Conservation (phyloP, 768 basidiomycete species). For the Trametopsis cervina region DNA sequence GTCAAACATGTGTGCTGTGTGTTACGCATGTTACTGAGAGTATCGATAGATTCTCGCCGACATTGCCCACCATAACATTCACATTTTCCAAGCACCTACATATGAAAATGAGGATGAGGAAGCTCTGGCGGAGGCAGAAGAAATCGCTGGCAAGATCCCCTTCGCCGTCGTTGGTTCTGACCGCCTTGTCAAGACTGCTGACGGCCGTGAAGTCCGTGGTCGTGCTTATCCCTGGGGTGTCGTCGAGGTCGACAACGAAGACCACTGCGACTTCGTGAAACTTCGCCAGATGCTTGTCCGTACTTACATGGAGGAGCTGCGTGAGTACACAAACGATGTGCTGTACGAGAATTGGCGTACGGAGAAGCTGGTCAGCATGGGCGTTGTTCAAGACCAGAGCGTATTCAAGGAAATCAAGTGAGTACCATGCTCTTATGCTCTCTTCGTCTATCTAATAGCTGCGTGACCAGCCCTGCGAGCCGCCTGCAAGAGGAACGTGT, state of each 20-base stretch:
- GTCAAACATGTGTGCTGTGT: conserved; percentile 23
- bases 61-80: conserved; percentile 91
- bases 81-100: conserved; percentile 95
- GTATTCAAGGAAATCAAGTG: conserved; percentile 99
- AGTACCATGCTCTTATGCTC: conserved; percentile 24
- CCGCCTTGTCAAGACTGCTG: conserved; percentile 68
- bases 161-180: conserved; percentile 98
- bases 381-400: conserved; percentile 92
- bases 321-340: conserved; percentile 93
- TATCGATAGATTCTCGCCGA: conserved; percentile 73
- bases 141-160: conserved; percentile 96
- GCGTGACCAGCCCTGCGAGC: conserved; percentile 71
- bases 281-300: conserved; percentile 98
- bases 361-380: conserved; percentile 95
- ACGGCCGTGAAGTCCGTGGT: conserved; percentile 90
- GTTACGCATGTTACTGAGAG: background rate
- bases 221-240: conserved; percentile 98
- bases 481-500: conserved; percentile 95
- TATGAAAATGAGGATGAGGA: conserved; percentile 99
- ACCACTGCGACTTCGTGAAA: conserved; percentile 99
- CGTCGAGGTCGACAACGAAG: conserved; percentile 98
- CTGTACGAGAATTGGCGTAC: conserved; percentile 99
- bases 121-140: conserved; percentile 94
- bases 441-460: conserved; percentile 2
- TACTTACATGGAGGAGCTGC: conserved; percentile 98